Base-by-base conservation (phyloP, 495 filamentous ascomycete genomes). In the Sphaerosporella brunnea region DNA sequence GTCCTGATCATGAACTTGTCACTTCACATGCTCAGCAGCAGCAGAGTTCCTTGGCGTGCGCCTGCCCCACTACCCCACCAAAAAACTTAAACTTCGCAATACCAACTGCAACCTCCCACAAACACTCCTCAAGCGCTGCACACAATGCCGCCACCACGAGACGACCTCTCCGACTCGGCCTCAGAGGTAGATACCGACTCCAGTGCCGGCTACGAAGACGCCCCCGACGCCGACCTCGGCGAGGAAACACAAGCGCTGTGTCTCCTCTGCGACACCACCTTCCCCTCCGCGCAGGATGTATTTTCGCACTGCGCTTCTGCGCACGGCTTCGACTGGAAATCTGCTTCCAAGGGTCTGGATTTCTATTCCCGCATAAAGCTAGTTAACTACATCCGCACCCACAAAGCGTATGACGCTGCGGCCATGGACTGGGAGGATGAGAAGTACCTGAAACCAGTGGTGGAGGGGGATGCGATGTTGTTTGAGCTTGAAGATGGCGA, bases 391-490 rank as follows among this genome's bases (percentile, higher is more conserved):
- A 73, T 84, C 38, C 78, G 80, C 4, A 60, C 68, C 5, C 45
- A 42, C 10, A 46, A 34, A 20, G 13, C 25, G 3, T 54, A 34
- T 7, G 45, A 44, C 13, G 41, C 46, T 4, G 43, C 44, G 1
- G 51, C 57, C 1, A 36, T 49, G 1, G 65, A 73, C 45, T 78
- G 92, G 0, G 51, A 77, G 23, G 76, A 83, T 47, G 86, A 96
- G 47, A 63, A 68, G 44, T 90, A 78, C 55, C 63, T 94, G 43
- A 78, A 81, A 63, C 88, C 87, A 1, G 77, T 82, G 8, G 63
- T 96, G n/a, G 82, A 92, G 53, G 84, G 93, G 55, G 87, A 96
- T 51, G 79, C 86, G 11, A 67, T 94, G 32, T 68, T 96, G 25
- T 81, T 88, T 51, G 79, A 73, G 40, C 66, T 95, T 42, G 43